Percentiles rank a stretch among this genome's conserved stretches.
Evolutionary conservation across 306 rosid genomes (phyloP).

Genomic region (Mimosa bimucronata): DNA sequence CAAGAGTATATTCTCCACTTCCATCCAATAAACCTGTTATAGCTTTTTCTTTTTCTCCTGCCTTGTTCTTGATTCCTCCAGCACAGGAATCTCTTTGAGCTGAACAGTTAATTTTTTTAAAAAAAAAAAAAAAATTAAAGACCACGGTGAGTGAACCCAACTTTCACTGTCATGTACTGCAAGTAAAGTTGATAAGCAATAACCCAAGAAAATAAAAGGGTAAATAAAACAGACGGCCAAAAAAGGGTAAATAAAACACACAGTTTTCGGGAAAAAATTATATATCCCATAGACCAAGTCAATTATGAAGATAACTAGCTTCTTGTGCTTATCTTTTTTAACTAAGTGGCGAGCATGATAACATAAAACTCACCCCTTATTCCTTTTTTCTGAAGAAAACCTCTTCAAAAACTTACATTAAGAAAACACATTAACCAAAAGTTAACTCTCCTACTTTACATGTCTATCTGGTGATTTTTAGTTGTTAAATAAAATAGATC

Average conservation of each 20-base stretch:
- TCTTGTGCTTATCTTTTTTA: neutral
- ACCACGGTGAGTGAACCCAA: constrained; percentile 5
- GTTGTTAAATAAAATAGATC: too few species aligned
- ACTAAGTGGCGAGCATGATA: neutral
- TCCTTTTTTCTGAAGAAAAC: neutral
- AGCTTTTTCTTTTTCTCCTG: constrained; percentile 74
- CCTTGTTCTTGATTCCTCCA: constrained; percentile 64
- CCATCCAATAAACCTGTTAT: constrained; percentile 84
- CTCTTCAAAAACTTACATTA: constrained; percentile 8
- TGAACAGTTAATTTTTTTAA: constrained; percentile 38
- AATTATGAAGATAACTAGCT: neutral
- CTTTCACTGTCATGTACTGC: neutral
- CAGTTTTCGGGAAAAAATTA: neutral
- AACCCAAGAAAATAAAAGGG: neutral
- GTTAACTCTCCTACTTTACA: neutral
- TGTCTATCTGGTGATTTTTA: neutral
- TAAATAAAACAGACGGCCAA: neutral
- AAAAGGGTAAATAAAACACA: neutral
- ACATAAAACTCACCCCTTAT: neutral
- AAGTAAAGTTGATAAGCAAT: neutral
- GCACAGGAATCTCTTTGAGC: constrained; percentile 84
- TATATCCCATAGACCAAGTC: neutral
- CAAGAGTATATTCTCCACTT: constrained; percentile 97
- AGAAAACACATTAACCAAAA: constrained; percentile 34
- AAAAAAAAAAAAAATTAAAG: neutral